A percentile compares a stretch with the other conserved stretches of the same genome.
phyloP scores from a whole-genome alignment of 2,329 filamentous ascomycete species.

The Neurospora crassa region DNA sequence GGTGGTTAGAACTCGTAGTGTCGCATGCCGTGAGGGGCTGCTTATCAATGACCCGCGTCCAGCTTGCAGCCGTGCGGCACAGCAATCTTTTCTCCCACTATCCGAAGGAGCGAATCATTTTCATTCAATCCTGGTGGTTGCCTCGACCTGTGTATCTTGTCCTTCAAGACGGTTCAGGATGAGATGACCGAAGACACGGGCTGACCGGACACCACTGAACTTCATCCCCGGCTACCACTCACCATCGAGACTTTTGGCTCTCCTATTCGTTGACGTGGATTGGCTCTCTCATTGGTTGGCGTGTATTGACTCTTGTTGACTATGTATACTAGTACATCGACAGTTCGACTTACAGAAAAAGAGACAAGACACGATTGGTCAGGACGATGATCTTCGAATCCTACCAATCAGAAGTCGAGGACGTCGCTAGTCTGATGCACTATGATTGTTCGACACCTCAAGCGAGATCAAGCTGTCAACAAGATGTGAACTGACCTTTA shows the following conservation, averaged over 20 bases:
- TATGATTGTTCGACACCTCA: neutral
- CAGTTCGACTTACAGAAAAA: slow-evolving; percentile 1
- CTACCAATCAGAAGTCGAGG: neutral
- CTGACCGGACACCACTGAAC: neutral
- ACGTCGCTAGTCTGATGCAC: neutral
- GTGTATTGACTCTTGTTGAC: neutral
- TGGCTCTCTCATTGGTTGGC: neutral
- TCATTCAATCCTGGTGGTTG: neutral
- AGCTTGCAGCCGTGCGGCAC: neutral
- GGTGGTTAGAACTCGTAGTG: neutral
- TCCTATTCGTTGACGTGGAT: neutral
- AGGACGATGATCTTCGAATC: neutral
- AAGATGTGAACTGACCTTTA: neutral
- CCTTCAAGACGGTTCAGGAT: neutral
- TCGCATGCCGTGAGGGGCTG: neutral
- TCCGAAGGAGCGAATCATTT: neutral
- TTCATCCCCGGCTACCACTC: neutral
- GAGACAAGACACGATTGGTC: neutral
- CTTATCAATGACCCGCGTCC: neutral
- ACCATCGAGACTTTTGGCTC: neutral
- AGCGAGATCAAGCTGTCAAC: neutral
- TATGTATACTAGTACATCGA: neutral
- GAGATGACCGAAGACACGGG: neutral
- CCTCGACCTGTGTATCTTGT: neutral
- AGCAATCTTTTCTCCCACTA: neutral